These are phyloP conservation scores for Parathielavia hyrcaniae DNA, from an alignment of 495 filamentous ascomycete species.

Conservation along the genomic window DNA sequence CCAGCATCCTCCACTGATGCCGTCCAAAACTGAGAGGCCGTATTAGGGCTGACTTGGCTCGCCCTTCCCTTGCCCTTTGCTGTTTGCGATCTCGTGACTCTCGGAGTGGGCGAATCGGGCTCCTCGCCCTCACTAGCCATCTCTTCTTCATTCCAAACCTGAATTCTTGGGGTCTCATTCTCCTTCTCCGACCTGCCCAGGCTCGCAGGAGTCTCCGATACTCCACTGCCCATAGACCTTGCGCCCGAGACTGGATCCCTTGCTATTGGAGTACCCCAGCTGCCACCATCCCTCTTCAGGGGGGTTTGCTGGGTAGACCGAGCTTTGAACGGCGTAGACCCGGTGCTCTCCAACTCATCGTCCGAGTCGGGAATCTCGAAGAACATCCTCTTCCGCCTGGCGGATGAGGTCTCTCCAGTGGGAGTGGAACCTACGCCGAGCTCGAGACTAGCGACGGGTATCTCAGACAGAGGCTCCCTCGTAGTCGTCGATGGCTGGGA, in stretches of 20 bases:
- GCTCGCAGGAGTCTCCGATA: constrained; percentile 8
- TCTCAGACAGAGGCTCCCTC: constrained; percentile 27
- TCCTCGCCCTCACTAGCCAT: constrained; percentile 5
- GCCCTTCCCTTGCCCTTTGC: neutral
- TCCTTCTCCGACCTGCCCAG: constrained; percentile 26
- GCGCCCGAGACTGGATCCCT: constrained; percentile 5
- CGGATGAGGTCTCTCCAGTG: constrained; percentile 11
- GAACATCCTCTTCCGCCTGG: constrained; percentile 15
- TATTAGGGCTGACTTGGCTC: constrained; percentile 7
- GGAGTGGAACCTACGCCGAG: constrained; percentile 9
- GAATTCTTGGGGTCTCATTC: constrained; percentile 19
- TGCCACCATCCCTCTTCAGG: neutral
- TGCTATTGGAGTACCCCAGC: neutral
- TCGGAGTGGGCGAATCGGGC: constrained; percentile 12
- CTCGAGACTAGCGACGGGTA: constrained; percentile 17
- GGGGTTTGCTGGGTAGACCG: constrained; percentile 4
- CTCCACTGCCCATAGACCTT: neutral
- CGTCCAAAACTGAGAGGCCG: constrained; percentile 11
- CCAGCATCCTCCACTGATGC: neutral
- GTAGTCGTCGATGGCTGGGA: constrained; percentile 9
- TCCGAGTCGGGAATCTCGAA: constrained; percentile 41
- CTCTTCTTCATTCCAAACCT: constrained; percentile 14
- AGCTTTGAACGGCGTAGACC: constrained; percentile 23
- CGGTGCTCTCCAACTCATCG: constrained; percentile 31
- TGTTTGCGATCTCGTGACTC: constrained; percentile 3